phyloP scores from a whole-genome alignment of 805 yeast genomes.

The Metschnikowia arizonensis region DNA sequence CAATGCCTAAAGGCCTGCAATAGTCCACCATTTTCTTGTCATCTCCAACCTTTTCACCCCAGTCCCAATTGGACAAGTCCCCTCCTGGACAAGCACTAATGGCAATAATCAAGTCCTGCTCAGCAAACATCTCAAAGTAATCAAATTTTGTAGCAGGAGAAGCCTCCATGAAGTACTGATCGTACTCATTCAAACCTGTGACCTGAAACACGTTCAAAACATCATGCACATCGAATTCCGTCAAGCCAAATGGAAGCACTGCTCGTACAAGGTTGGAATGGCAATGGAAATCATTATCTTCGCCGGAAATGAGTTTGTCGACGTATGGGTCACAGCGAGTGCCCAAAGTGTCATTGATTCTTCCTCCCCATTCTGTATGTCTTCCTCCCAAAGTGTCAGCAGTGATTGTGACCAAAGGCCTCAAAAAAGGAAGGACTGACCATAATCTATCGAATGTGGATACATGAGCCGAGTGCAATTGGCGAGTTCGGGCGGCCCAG shows the following conservation, averaged over 20 bases:
- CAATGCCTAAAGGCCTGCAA: slow-evolving; percentile 61
- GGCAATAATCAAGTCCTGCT: slow-evolving; percentile 59
- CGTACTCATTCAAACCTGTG: slow-evolving; percentile 61
- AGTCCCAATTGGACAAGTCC: slow-evolving; percentile 63
- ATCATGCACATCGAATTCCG: slow-evolving; percentile 65
- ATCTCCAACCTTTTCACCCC: slow-evolving; percentile 55
- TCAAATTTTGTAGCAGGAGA: slow-evolving; percentile 59
- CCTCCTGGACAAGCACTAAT: slow-evolving; percentile 70
- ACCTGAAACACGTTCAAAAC: slow-evolving; percentile 67
- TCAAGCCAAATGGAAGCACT: slow-evolving; percentile 54
- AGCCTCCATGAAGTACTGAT: slow-evolving; percentile 67
- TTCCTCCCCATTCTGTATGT: slow-evolving; percentile 62
- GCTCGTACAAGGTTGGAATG: slow-evolving; percentile 62
- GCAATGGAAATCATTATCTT: slow-evolving; percentile 63
- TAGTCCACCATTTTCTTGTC: slow-evolving; percentile 55
- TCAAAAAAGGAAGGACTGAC: slow-evolving; percentile 61
- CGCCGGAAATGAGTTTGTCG: slow-evolving; percentile 59
- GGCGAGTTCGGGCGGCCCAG: slow-evolving; percentile 70
- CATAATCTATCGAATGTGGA: slow-evolving; percentile 58
- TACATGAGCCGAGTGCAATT: slow-evolving; percentile 60
- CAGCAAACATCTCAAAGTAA: slow-evolving; percentile 65
- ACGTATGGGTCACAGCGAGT: slow-evolving; percentile 70
- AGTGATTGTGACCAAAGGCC: slow-evolving; percentile 62
- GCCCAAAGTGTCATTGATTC: slow-evolving; percentile 62
- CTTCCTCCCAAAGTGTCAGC: slow-evolving; percentile 54